These are phyloP conservation scores for Gyrodon lividus DNA, from an alignment of 768 basidiomycete species.

Conservation along the genomic window DNA sequence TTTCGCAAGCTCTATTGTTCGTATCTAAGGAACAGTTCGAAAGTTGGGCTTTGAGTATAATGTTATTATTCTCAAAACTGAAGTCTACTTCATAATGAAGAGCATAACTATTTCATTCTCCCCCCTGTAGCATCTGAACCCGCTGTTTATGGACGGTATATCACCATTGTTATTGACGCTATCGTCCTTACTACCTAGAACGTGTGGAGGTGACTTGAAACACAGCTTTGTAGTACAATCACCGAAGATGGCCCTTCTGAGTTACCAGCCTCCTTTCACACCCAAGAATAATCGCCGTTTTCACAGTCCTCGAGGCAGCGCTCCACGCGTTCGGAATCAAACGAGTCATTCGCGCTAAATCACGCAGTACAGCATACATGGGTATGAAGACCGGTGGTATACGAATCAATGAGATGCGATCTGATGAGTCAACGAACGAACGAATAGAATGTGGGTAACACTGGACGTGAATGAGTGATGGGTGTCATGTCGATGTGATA, in stretches of 20 bases:
- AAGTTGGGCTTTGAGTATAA: conserved; percentile 74
- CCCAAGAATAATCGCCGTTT: background rate
- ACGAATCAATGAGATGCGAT: background rate
- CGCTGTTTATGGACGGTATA: background rate
- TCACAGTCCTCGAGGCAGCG: background rate
- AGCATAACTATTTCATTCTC: background rate
- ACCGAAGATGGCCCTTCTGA: background rate
- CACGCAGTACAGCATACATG: background rate
- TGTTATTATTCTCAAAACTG: conserved; percentile 49
- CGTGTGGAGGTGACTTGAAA: background rate
- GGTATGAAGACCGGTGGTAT: background rate
- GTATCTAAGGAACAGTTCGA: conserved; percentile 98
- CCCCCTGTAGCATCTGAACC: background rate
- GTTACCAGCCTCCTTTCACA: background rate
- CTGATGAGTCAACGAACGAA: background rate
- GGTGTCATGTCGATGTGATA: background rate
- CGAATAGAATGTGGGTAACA: background rate
- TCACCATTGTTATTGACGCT: background rate
- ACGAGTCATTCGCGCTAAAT: background rate
- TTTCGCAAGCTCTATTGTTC: conserved; percentile 94
- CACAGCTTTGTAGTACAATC: background rate
- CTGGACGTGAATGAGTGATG: conserved; percentile 2
- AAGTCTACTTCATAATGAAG: conserved; percentile 9
- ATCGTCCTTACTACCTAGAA: background rate
- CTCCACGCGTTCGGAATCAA: background rate